Evolutionary conservation across 164 flowering plant genomes (phyloP).

Genomic region (Saururus chinensis): DNA sequence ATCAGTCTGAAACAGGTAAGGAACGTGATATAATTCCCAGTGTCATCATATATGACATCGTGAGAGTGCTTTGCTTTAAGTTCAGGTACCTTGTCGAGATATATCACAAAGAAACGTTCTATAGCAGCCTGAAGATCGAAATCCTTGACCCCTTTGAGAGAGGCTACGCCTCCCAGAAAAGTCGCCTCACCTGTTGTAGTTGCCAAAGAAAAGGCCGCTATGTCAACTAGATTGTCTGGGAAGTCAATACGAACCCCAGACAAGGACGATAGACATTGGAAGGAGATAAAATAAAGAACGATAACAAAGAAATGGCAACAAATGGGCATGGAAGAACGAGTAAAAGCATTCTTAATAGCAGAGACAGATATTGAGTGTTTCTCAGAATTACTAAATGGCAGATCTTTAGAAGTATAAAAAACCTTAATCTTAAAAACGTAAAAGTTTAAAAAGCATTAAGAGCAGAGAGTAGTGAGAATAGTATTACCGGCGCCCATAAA

Average conservation of each 20-base stretch:
- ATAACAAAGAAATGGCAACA: not conserved
- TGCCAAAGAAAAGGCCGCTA: not conserved
- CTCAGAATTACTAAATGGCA: too few relatives aligned
- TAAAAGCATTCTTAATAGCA: too few relatives aligned
- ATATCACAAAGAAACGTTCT: conserved; percentile 88
- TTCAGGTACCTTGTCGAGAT: conserved; percentile 61
- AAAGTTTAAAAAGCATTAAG: not conserved
- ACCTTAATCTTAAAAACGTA: too few relatives aligned
- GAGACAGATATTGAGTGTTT: too few relatives aligned
- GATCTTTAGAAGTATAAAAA: too few relatives aligned
- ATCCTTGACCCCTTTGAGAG: conserved; percentile 62
- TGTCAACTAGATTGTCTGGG: not conserved
- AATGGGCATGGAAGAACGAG: too few relatives aligned
- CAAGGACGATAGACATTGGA: too few relatives aligned
- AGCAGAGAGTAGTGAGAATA: not conserved
- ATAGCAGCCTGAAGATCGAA: conserved; percentile 68
- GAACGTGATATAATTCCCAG: too few relatives aligned
- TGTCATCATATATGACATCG: not conserved
- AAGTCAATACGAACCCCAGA: not conserved
- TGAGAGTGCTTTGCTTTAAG: not conserved
- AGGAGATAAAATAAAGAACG: not conserved
- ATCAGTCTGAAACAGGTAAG: not conserved
- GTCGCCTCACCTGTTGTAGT: conserved; percentile 73
- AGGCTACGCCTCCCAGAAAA: conserved; percentile 95
- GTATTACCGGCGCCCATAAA: conserved; percentile 84